Evolutionary conservation across 139 green algal genomes (phyloP), one percentile per base, ranked within the genome.

Genomic region (Edaphochlamys debaryana): DNA sequence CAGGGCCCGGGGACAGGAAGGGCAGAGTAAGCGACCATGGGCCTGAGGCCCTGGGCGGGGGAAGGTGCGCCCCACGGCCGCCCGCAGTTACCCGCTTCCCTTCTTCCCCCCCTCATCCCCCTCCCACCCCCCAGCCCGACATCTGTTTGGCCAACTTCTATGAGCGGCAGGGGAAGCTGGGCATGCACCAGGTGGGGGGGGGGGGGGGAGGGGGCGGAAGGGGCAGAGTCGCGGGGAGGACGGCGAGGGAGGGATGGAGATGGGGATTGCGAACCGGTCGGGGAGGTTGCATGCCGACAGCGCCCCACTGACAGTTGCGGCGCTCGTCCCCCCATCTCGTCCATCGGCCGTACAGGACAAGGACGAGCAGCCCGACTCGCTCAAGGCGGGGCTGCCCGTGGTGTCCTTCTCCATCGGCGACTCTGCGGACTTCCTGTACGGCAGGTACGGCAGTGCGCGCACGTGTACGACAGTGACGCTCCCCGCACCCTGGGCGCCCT

Each of bases 81-180:
- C n/a, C n/a, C n/a, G n/a, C n/a, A n/a, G n/a, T n/a, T n/a, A n/a
- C n/a, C n/a, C n/a, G n/a, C n/a, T n/a, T n/a, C n/a, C n/a, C n/a
- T n/a, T n/a, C n/a, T n/a, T n/a, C n/a, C n/a, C n/a, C n/a, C n/a
- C n/a, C n/a, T n/a, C n/a, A n/a, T n/a, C n/a, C n/a, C n/a, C 58
- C 45, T 22, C 45, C 45, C 45, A 54, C 45, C n/a, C n/a, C n/a
- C n/a, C 34, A 20, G 0, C 87, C 91, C 9, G 86, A 91, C 54
- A 81, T 93, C 36, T 92, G 89, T 69, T 74, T 94, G 3, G 79
- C 70, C 38, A 94, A 94, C 78, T 94, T 92, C 76, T 95, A 95
- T 76, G 87, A 90, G 56, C 86, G 45, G 45, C 45, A 22, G 45
- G 45, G 45, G 11, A 54, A 54, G 45, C 45, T 54, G 45, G 45